These are phyloP conservation scores for Pistacia atlantica DNA, from an alignment of 345 rosid genomes.

Conservation along the genomic window DNA sequence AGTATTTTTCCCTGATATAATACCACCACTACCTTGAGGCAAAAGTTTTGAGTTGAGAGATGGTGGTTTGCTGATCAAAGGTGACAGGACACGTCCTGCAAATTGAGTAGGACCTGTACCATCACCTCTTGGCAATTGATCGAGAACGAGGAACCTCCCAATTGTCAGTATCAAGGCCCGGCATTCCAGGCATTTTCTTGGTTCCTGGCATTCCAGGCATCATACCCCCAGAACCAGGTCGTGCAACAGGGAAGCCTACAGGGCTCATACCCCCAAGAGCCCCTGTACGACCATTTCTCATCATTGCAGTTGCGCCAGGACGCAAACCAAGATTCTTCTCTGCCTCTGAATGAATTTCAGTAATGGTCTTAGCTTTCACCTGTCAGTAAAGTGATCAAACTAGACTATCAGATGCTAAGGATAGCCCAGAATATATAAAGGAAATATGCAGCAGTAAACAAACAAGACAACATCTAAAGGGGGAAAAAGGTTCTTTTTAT, in stretches of 20 bases:
- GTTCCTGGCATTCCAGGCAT: conserved; percentile 77
- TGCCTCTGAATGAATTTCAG: conserved; percentile 90
- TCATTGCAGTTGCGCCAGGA: conserved; percentile 80
- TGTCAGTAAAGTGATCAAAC: conserved; percentile 25
- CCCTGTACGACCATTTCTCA: conserved; percentile 52
- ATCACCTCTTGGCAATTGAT: conserved; percentile 60
- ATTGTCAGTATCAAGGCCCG: conserved; percentile 53
- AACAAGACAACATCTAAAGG: not conserved
- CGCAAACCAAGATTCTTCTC: conserved; percentile 88
- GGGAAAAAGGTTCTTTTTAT: too few species aligned
- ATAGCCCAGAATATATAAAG: not conserved
- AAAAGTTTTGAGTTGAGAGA: conserved; percentile 34
- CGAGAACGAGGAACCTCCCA: conserved; percentile 64
- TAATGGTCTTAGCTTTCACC: conserved; percentile 89
- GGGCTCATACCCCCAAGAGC: conserved; percentile 37
- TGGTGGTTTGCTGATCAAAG: conserved; percentile 36
- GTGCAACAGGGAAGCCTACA: conserved; percentile 42
- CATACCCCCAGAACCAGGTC: conserved; percentile 71
- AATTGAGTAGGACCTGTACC: conserved; percentile 33
- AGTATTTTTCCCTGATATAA: conserved; percentile 35
- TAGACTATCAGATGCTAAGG: not conserved
- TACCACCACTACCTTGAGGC: conserved; percentile 40
- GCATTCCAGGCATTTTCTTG: conserved; percentile 78
- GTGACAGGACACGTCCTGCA: conserved; percentile 37
- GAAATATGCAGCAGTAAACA: not conserved